A percentile compares a stretch with the other conserved stretches of the same genome.
Evolutionary conservation across 805 yeast species (phyloP).

Genomic region (Danielia oregonensis): DNA sequence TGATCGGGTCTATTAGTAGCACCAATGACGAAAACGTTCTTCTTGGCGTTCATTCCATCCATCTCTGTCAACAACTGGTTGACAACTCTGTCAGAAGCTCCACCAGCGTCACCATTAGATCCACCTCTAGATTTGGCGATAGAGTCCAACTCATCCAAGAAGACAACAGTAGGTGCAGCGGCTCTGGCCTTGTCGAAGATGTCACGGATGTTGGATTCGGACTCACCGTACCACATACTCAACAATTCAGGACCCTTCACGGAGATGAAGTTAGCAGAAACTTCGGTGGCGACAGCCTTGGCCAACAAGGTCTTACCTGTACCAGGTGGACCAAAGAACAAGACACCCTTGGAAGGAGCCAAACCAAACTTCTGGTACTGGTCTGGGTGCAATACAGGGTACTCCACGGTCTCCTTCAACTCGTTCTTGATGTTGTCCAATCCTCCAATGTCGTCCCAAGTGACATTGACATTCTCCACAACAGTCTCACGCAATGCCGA

Average conservation of each 20-base stretch:
- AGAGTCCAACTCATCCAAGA: conserved; percentile 96
- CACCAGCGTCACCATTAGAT: conserved; percentile 71
- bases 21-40: conserved; percentile 97
- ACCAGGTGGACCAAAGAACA: conserved; percentile 99
- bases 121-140: conserved; percentile 98
- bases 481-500: conserved; percentile 99
- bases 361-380: conserved; percentile 97
- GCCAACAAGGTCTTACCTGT: conserved; percentile 98
- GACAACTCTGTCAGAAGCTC: conserved; percentile 94
- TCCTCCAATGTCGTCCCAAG: conserved; percentile 99
- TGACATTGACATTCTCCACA: conserved; percentile 96
- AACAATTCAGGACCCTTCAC: conserved; percentile 96
- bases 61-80: conserved; percentile 94
- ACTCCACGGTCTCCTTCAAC: conserved; percentile 97
- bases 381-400: conserved; percentile 98
- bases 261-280: conserved; percentile 94
- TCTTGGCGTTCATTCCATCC: conserved; percentile 99
- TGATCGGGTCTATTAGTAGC: conserved; percentile 99
- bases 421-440: conserved; percentile 93
- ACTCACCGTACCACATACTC: conserved; percentile 99
- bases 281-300: conserved; percentile 99
- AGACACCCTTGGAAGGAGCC: conserved; percentile 96
- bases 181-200: conserved; percentile 98
- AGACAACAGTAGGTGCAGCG: conserved; percentile 98
- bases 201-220: conserved; percentile 95